Percentiles rank a stretch among this genome's conserved stretches.
These are phyloP conservation scores for Lactarius pseudohatsudake DNA, from an alignment of 768 basidiomycete genomes.

Conservation along the genomic window DNA sequence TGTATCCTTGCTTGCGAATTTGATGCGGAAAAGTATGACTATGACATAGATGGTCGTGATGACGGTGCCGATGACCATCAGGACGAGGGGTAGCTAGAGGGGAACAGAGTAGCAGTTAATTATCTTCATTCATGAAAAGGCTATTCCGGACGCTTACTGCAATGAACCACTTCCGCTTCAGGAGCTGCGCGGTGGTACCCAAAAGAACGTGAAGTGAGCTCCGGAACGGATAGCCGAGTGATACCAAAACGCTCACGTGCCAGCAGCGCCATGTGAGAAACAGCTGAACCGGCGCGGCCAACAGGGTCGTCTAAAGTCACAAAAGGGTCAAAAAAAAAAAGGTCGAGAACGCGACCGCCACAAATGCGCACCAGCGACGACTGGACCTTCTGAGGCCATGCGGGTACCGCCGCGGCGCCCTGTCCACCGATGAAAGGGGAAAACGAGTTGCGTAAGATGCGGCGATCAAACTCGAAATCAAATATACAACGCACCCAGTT, in stretches of 20 bases:
- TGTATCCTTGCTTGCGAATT: not conserved
- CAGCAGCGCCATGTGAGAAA: conserved; percentile 36
- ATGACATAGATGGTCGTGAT: conserved; percentile 4
- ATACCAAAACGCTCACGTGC: conserved; percentile 26
- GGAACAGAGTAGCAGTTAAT: not conserved
- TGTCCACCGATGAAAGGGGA: not conserved
- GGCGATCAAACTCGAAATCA: not conserved
- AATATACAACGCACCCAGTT: conserved; percentile 30
- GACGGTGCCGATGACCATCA: conserved; percentile 16
- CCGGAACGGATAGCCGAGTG: too few relatives aligned
- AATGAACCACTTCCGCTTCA: conserved; percentile 6
- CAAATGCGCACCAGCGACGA: not conserved
- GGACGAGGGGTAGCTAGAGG: conserved; percentile 11
- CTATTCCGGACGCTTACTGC: conserved; percentile 4
- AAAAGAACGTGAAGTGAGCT: not conserved
- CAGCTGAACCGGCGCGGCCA: conserved; percentile 34
- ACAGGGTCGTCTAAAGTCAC: conserved; percentile 27
- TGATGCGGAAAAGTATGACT: conserved; percentile 6
- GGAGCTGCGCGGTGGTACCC: not conserved
- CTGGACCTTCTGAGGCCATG: conserved; percentile 23
- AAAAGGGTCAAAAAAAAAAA: not conserved
- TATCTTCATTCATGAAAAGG: not conserved
- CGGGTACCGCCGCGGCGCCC: not conserved
- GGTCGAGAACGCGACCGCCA: not conserved
- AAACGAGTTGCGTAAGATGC: not conserved